phyloP scores from a whole-genome alignment of 495 filamentous ascomycete genomes.

The Aspergillus biplanus region DNA sequence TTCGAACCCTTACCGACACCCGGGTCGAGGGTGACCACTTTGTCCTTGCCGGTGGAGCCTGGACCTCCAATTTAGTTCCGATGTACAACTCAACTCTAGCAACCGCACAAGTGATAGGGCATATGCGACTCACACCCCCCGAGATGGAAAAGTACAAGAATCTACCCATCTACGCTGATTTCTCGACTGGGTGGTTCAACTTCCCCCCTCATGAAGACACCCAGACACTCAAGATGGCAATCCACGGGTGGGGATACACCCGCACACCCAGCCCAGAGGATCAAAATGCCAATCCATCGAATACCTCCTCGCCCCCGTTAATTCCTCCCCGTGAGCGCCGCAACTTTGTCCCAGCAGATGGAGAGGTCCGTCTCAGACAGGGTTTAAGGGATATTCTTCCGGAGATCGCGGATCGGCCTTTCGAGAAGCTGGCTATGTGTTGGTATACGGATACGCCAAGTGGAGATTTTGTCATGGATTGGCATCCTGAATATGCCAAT shows the following conservation, averaged over 20 bases:
- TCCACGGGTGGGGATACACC: conserved; percentile 74
- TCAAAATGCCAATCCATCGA: conserved; percentile 3
- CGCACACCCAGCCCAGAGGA: conserved; percentile 11
- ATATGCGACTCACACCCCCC: conserved; percentile 31
- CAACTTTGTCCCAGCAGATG: conserved; percentile 45
- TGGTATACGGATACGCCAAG: conserved; percentile 81
- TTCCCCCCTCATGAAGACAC: conserved; percentile 62
- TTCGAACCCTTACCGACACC: no score
- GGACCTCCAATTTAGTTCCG: conserved; percentile 15
- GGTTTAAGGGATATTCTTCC: conserved; percentile 64
- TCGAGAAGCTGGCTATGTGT: conserved; percentile 67
- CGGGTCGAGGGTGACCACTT: no score
- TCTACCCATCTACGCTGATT: conserved; percentile 4
- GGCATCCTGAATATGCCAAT: conserved; percentile 64
- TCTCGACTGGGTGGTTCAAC: conserved; percentile 70
- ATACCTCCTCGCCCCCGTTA: conserved; percentile 28
- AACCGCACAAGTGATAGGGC: conserved; percentile 29
- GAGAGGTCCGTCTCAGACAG: conserved; percentile 48
- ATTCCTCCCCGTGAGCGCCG: conserved; percentile 28
- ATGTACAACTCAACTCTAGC: conserved; percentile 35
- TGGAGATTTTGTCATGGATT: conserved; percentile 75
- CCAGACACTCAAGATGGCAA: conserved; percentile 66
- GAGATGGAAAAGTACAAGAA: conserved; percentile 26
- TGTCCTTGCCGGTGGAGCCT: no score
- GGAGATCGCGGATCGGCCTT: conserved; percentile 59